Conservation (phyloP, 2,329 filamentous ascomycete genomes). For the Exophiala sideris region DNA sequence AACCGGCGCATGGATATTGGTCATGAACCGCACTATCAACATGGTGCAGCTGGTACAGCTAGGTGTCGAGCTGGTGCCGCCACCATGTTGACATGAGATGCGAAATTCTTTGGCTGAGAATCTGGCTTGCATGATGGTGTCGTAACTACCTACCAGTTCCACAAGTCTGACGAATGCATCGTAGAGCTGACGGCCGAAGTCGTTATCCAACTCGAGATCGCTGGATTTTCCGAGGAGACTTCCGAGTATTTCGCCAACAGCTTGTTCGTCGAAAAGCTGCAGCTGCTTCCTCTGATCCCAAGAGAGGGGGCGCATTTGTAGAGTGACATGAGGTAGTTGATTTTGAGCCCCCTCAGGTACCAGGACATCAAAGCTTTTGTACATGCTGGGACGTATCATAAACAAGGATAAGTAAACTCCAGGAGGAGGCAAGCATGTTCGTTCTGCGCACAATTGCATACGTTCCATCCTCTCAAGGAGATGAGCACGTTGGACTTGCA, state of each 20-base stretch:
- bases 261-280: constrained; percentile 41
- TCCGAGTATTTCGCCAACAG: constrained; percentile 35
- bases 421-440: constrained; percentile 29
- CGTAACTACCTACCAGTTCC: constrained; percentile 38
- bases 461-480: constrained; percentile 59
- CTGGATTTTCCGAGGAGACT: constrained; percentile 30
- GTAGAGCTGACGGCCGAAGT: constrained; percentile 48
- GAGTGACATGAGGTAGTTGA: constrained; percentile 57
- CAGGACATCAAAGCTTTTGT: constrained; percentile 62
- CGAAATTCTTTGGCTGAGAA: constrained; percentile 39
- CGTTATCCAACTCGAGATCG: constrained; percentile 29
- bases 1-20: constrained; percentile 58
- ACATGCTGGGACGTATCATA: constrained; percentile 46
- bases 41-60: constrained; percentile 48
- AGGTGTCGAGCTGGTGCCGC: constrained; percentile 31
- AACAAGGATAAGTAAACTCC: constrained; percentile 45
- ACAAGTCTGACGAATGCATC: constrained; percentile 37
- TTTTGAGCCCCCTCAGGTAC: constrained; percentile 56
- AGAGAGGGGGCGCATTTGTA: constrained; percentile 54
- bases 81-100: constrained; percentile 34
- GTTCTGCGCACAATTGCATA: constrained; percentile 57
- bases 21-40: constrained; percentile 58
- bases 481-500: constrained; percentile 67
- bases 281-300: constrained; percentile 55
- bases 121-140: constrained; percentile 42